phyloP scores from a whole-genome alignment of 495 filamentous ascomycete genomes.

The Hypomontagnella submonticulosa region DNA sequence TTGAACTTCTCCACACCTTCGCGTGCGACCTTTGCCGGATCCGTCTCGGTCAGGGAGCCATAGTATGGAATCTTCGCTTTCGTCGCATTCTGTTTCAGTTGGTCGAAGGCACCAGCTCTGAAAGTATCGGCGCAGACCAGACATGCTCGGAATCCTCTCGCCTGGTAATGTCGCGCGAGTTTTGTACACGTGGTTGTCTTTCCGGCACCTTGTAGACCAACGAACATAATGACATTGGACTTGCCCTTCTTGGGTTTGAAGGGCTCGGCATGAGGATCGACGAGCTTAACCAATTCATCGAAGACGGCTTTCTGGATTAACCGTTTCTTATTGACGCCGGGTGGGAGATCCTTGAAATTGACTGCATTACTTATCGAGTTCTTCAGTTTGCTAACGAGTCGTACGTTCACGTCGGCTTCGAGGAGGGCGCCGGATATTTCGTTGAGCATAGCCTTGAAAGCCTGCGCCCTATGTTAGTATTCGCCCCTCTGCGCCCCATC shows the following conservation, averaged over 20 bases:
- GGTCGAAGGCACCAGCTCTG: constrained; percentile 96
- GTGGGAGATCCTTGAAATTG: constrained; percentile 90
- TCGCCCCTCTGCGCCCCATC: constrained; percentile 12
- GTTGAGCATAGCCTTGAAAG: constrained; percentile 97
- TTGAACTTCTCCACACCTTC: constrained; percentile 99
- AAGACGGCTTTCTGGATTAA: constrained; percentile 98
- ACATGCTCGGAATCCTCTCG: constrained; percentile 91
- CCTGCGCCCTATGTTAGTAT: constrained; percentile 61
- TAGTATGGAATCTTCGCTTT: constrained; percentile 99
- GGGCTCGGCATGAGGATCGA: constrained; percentile 93
- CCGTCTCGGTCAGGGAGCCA: constrained; percentile 93
- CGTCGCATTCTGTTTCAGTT: constrained; percentile 98
- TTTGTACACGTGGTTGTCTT: constrained; percentile 99
- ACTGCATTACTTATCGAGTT: constrained; percentile 92
- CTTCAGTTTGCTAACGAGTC: constrained; percentile 89
- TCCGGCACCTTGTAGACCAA: constrained; percentile 94
- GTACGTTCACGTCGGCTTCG: constrained; percentile 95
- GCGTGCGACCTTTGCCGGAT: constrained; percentile 89
- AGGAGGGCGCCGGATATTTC: constrained; percentile 94
- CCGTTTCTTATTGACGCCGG: constrained; percentile 95
- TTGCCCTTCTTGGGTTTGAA: constrained; percentile 98
- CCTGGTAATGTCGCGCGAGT: constrained; percentile 93
- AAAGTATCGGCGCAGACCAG: constrained; percentile 99
- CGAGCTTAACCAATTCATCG: constrained; percentile 93
- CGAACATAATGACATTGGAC: constrained; percentile 98